A percentile compares a stretch with the other conserved stretches of the same genome.
These are phyloP conservation scores for Butyriboletus regius DNA, from an alignment of 1,284 basidiomycete genomes.

Conservation along the genomic window DNA sequence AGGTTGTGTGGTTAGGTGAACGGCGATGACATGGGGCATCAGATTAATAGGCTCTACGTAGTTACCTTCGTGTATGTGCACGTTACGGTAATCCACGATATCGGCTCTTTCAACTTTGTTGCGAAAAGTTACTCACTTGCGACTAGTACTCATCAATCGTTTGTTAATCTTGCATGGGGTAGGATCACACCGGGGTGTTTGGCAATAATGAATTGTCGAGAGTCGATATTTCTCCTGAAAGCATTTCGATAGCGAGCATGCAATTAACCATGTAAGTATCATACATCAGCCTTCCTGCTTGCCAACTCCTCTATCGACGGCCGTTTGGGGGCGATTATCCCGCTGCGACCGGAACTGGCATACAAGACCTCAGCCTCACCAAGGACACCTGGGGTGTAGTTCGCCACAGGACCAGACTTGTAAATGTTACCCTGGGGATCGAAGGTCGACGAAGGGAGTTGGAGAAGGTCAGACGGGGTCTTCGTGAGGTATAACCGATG, in stretches of 20 bases:
- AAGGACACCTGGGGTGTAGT: constrained; percentile 50
- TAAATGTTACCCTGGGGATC: constrained; percentile 30
- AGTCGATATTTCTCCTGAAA: not conserved
- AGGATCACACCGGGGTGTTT: not conserved
- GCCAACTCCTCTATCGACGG: constrained; percentile 20
- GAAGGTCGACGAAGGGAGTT: constrained; percentile 61
- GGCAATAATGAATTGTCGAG: not conserved
- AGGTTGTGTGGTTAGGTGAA: not conserved
- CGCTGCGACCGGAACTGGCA: constrained; percentile 52
- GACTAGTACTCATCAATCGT: not conserved
- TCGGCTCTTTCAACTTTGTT: not conserved
- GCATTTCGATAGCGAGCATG: constrained; percentile 16
- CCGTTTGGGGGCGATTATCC: constrained; percentile 27
- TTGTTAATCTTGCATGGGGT: not conserved
- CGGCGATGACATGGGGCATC: not conserved
- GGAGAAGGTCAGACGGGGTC: constrained; percentile 57
- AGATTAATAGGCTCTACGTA: not conserved
- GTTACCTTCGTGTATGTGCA: not conserved
- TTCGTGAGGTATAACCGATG: constrained; percentile 73
- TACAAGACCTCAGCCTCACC: constrained; percentile 61
- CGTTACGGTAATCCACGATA: not conserved
- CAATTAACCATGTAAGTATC: constrained; percentile 27
- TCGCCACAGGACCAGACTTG: constrained; percentile 29
- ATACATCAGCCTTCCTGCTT: constrained; percentile 23
- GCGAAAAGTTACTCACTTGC: not conserved